Evolutionary conservation across 1,284 basidiomycete genomes (phyloP), one percentile per base, ranked within the genome.

Genomic region (Austroboletus novae-zelandiae): DNA sequence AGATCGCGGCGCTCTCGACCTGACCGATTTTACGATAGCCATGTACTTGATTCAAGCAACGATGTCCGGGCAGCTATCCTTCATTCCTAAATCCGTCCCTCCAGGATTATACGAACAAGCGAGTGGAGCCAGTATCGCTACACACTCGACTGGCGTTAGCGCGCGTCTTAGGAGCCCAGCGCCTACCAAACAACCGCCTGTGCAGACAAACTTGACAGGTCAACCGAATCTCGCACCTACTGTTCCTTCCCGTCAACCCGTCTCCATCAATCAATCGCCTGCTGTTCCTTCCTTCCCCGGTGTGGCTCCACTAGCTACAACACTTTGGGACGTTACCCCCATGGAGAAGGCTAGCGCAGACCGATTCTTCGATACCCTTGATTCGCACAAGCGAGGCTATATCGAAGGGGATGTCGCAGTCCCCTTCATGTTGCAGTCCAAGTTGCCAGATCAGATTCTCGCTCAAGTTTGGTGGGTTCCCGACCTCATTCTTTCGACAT

Each of bases 401-500:
- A 90, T 99, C 31, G 94, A 96, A 62, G 95, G 94, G 10, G 92
- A 96, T 56, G 83, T 91, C 20, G 97, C 94, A 5, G 97, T 98
- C 1, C 93, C 93, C 5, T 99, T 99, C 71, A 91, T 99, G 86
- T 72, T 97, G 55, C 88, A 95, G 69, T 96, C 94, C 46, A 89
- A 93, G 53, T 74, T 99, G 37, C 80, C 88, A 5, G 91, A 93
- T 57, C 84, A 88, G 17, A 79, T 84, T 17, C 78, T 99, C 25
- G 97, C 97, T 15, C 89, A 85, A 61, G 78, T 99, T 48, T 99
- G 97, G 96, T 95, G 61, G 52, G 88, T 61, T 18, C 42, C 18
- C 29, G 46, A 29, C 48, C 30, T 9, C 18, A 20, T 42, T 17
- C 34, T 43, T 30, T 29, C 23, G n/a, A 37, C 47, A 50, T 45